Evolutionary conservation across 306 rosid species (phyloP), one percentile per base, ranked within the genome.

Genomic region (Bauhinia variegata): DNA sequence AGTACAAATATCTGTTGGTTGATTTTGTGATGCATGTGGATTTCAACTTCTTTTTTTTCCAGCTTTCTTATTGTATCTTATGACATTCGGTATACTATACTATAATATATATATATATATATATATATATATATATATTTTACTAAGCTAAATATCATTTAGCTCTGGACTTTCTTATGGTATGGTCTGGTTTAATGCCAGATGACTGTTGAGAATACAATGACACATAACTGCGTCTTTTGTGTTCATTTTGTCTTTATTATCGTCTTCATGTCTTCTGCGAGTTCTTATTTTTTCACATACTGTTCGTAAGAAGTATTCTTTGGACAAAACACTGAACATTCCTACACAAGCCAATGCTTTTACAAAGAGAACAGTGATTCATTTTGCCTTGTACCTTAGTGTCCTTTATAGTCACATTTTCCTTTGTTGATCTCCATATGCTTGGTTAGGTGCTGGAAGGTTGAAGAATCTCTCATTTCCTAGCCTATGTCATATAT

Each of bases 1-100:
- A 15, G 48, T 79, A n/a, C n/a, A n/a, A 54, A 36, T 77, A 23
- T 79, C 3, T 6, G 4, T 52, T 30, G 63, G 53, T 58, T 62
- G 64, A 57, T 75, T 75, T 34, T 62, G 62, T 53, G 79, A 63
- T 77, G 85, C 72, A 63, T 77, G 85, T 75, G 85, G 68, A 57
- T 87, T 82, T 73, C 76, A 51, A 44, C 67, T 62, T 42, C 63
- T 2, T 42, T 62, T n/a, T 18, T 38, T 59, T 3, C 17, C 16
- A 62, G 6, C 70, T 31, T 3, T 54, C n/a, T 42, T 55, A 14
- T 17, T 62, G 28, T 23, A 23, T 61, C 50, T 42, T 54, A 10
- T 59, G 42, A 37, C 39, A 4, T 44, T 65, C 59, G 18, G 1
- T 44, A 32, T 36, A 19, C 50, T 18, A 30, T n/a, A n/a, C n/a